phyloP scores from a whole-genome alignment of 306 rosid genomes.

The Alnus glutinosa region DNA sequence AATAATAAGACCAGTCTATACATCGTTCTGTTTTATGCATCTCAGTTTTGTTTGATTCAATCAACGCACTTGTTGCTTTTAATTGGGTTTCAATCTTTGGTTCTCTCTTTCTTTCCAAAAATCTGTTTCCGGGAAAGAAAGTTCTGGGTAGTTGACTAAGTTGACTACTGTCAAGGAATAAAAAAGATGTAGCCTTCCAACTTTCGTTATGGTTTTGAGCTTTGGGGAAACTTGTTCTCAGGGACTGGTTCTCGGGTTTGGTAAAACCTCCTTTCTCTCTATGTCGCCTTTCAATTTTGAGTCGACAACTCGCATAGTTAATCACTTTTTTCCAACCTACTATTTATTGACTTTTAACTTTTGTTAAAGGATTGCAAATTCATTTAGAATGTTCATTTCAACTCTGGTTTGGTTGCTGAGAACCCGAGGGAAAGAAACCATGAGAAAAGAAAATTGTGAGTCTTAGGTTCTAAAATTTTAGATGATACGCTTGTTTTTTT shows the following conservation, averaged over 20 bases:
- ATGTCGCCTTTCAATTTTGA: constrained; percentile 10
- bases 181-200: constrained; percentile 17
- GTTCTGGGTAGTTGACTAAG: constrained; percentile 40
- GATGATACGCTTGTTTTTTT: background rate
- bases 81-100: constrained; percentile 16
- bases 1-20: background rate
- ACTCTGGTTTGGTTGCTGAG: constrained; percentile 27
- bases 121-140: constrained; percentile 27
- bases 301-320: constrained; percentile 8
- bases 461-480: background rate
- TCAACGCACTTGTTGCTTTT: background rate
- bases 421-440: background rate
- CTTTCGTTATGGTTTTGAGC: background rate
- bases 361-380: constrained; percentile 19
- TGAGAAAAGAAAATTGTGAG: background rate
- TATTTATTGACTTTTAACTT: background rate
- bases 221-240: background rate
- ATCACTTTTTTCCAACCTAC: constrained; percentile 17
- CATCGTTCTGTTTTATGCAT: background rate
- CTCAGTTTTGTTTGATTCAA: background rate
- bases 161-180: constrained; percentile 23
- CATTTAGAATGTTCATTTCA: background rate
- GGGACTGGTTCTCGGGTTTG: background rate
- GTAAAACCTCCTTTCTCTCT: background rate
- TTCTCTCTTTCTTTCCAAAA: constrained; percentile 4